These are phyloP conservation scores for Parachaetomium inaequale DNA, from an alignment of 495 filamentous ascomycete genomes.

Conservation along the genomic window DNA sequence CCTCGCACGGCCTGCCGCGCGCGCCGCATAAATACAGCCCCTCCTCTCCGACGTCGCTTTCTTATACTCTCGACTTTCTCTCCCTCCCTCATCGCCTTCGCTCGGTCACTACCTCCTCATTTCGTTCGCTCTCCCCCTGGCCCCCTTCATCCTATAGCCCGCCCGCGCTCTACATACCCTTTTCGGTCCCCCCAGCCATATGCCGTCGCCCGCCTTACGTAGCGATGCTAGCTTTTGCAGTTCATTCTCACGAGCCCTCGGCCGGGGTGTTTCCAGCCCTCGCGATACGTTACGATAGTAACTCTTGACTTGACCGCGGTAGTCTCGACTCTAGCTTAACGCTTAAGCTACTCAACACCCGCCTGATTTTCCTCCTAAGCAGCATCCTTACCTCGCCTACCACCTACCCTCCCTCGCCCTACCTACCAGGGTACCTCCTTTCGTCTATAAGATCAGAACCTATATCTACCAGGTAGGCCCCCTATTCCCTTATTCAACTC, in stretches of 20 bases:
- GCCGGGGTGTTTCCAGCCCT: not conserved
- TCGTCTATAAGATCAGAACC: too few species aligned
- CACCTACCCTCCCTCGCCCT: not conserved
- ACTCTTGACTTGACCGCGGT: not conserved
- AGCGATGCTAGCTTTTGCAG: not conserved
- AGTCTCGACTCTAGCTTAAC: not conserved
- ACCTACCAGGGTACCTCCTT: not conserved
- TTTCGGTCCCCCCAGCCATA: not conserved
- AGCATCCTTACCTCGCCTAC: not conserved
- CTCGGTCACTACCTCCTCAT: not conserved
- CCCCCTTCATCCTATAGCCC: not conserved
- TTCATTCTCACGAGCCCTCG: not conserved
- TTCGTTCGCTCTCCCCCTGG: not conserved
- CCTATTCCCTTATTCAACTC: not conserved
- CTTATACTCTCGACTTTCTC: too few species aligned
- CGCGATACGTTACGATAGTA: not conserved
- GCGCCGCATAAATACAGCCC: too few species aligned
- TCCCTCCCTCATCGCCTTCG: not conserved
- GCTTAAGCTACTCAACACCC: not conserved
- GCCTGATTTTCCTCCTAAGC: not conserved
- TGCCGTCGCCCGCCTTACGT: not conserved
- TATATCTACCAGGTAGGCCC: not conserved
- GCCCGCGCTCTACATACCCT: not conserved
- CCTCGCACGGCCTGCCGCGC: too few species aligned
- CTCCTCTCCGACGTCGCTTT: too few species aligned